Evolutionary conservation across 305 asterid genomes (phyloP), one percentile per base, ranked within the genome.

Genomic region (Fraxinus sp.): DNA sequence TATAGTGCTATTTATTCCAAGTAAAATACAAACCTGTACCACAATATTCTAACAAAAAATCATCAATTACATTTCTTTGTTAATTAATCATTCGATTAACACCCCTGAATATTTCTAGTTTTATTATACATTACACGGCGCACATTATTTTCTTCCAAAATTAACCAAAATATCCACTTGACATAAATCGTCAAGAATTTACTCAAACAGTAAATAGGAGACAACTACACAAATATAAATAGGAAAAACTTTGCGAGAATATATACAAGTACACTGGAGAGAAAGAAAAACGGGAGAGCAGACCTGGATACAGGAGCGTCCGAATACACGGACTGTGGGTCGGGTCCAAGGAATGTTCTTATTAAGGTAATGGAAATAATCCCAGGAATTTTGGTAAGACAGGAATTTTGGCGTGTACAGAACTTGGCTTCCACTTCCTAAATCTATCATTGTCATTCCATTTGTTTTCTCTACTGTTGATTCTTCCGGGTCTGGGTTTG

Each of bases 301-400:
- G 35, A 95, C 99, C 98, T 96, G 99, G 64, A 91, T 16, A 87
- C 89, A 92, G 20, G 90, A 82, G 78, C 92, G 88, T 79, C 94
- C 97, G 30, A 96, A 96, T 79, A 93, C 98, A 35, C 93, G 94
- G 88, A 94, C 86, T 30, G 96, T 91, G 86, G 99, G 99, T 76
- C 99, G 91, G 82, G 91, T 94, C 99, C 99, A 96, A 55, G 96
- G 99, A 76, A 96, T 93, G 86, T 92, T 89, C 30, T 89, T 84
- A 84, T 96, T 86, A 18, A 96, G 91, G 84, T 88, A 96, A 26
- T 92, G 89, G 68, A 96, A 92, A 84, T 86, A 94, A 8, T 82
- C 72, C 95, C 97, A 94, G 4, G 98, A 93, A 73, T 93, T 85
- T 70, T 86, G 79, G 85, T 89, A 93, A 0, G 93, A 76, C 33